Evolutionary conservation across 1,284 basidiomycete species (phyloP).

Genomic region (Boletus sp.): DNA sequence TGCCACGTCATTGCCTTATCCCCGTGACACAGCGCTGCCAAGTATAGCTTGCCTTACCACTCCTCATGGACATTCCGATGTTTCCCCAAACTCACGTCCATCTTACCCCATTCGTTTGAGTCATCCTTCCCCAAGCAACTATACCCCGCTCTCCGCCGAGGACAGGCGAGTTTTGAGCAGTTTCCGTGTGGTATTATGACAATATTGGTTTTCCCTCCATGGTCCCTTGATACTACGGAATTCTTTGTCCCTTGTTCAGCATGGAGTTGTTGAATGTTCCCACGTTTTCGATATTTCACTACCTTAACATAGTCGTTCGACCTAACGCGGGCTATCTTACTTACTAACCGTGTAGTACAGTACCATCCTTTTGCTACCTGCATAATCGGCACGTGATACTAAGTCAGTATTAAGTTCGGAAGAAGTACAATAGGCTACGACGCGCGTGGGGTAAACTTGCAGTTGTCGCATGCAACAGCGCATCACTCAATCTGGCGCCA

Average conservation of each 20-base stretch:
- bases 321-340: neutral
- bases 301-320: conserved; percentile 2
- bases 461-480: no score
- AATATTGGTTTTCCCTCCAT: neutral
- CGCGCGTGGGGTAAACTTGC: no score
- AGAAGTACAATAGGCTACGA: no score
- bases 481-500: no score
- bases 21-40: conserved; percentile 20
- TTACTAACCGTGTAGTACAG: conserved; percentile 1
- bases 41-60: conserved; percentile 23
- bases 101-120: conserved; percentile 22
- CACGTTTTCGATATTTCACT: conserved; percentile 1
- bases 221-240: conserved; percentile 13
- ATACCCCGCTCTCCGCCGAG: conserved; percentile 52
- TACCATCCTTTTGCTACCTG: neutral
- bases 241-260: neutral
- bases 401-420: no score
- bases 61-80: conserved; percentile 23
- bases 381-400: neutral
- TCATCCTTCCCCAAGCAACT: conserved; percentile 33
- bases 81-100: conserved; percentile 23
- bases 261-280: neutral
- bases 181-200: conserved; percentile 51
- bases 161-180: conserved; percentile 54
- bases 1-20: conserved; percentile 7